Percentiles rank a stretch among this genome's conserved stretches.
These are phyloP conservation scores for Thuja plicata DNA, from an alignment of 83 land plant species.

Conservation along the genomic window DNA sequence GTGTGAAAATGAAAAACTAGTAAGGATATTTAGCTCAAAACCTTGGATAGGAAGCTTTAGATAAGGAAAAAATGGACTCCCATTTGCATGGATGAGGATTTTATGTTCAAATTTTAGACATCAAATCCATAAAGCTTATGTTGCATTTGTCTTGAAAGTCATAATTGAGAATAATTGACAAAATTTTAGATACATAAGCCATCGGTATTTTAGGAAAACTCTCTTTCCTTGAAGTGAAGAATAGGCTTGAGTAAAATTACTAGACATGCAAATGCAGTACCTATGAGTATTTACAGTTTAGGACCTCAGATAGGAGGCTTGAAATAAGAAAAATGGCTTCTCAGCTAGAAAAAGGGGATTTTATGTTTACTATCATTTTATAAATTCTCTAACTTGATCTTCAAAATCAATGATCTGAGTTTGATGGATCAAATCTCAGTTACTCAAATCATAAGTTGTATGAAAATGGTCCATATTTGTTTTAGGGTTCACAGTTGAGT, in stretches of 20 bases:
- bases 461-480: not conserved
- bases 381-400: not conserved
- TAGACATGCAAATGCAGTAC: not conserved
- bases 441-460: not conserved
- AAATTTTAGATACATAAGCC: not conserved
- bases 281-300: not conserved
- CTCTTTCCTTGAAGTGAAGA: not conserved
- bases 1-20: not conserved
- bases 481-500: not conserved
- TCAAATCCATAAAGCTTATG: not conserved
- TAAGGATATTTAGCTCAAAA: not conserved
- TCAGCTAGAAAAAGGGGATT: not conserved
- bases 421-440: not conserved
- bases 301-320: not conserved
- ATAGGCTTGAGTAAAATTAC: not conserved
- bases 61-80: not conserved
- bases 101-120: not conserved
- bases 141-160: not conserved
- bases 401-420: not conserved
- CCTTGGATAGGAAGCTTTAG: not conserved
- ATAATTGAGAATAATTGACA: not conserved
- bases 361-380: not conserved
- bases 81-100: not conserved
- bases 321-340: not conserved
- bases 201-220: not conserved